phyloP scores from a whole-genome alignment of 495 filamentous ascomycete genomes.

The Hypoxylon subgilvum region DNA sequence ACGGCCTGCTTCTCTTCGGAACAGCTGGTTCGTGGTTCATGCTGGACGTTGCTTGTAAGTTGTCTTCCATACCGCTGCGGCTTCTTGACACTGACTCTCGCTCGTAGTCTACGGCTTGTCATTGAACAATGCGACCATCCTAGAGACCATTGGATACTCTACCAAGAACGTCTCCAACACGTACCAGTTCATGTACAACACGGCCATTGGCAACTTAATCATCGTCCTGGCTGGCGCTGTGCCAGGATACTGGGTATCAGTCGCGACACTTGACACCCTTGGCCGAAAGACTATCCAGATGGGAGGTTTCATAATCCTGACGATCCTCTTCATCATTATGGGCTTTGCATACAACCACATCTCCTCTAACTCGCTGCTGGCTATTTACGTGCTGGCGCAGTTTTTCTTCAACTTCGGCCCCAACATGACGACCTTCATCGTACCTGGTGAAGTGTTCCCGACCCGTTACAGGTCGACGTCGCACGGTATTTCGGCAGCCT shows the following conservation, averaged over 20 bases:
- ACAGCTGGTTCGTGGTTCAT: slow-evolving; percentile 83
- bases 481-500: slow-evolving; percentile 84
- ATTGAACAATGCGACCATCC: slow-evolving; percentile 74
- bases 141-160: slow-evolving; percentile 71
- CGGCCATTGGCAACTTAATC: slow-evolving; percentile 75
- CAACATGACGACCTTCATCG: slow-evolving; percentile 89
- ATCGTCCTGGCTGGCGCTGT: slow-evolving; percentile 76
- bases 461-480: slow-evolving; percentile 84
- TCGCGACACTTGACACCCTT: slow-evolving; percentile 70
- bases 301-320: slow-evolving; percentile 72
- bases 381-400: slow-evolving; percentile 64
- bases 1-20: slow-evolving; percentile 73
- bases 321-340: slow-evolving; percentile 75
- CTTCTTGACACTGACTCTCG: neutral
- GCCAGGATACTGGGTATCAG: slow-evolving; percentile 78
- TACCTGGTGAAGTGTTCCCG: slow-evolving; percentile 88
- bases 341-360: slow-evolving; percentile 71
- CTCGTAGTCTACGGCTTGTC: slow-evolving; percentile 68
- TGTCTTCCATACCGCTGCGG: neutral
- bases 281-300: slow-evolving; percentile 85
- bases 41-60: slow-evolving; percentile 61
- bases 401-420: slow-evolving; percentile 91
- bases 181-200: slow-evolving; percentile 72
- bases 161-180: slow-evolving; percentile 55
- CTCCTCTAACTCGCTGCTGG: slow-evolving; percentile 66